Evolutionary conservation across 805 yeast species (phyloP).

Genomic region (Phaffomyces opuntiae): DNA sequence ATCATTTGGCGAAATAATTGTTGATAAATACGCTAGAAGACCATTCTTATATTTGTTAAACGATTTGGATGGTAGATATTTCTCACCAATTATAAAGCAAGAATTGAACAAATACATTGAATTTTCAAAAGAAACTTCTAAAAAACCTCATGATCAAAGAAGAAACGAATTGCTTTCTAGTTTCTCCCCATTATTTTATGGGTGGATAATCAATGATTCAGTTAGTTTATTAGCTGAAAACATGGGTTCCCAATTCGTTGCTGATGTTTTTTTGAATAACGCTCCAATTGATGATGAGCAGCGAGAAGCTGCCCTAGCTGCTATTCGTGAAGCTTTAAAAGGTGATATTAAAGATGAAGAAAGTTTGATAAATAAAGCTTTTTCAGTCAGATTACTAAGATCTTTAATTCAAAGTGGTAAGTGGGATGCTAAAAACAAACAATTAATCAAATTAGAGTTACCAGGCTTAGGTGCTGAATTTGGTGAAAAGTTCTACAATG

Average conservation of each 20-base stretch:
- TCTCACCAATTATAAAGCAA: conserved; percentile 61
- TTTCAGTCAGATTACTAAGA: conserved; percentile 66
- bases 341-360: conserved; percentile 60
- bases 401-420: conserved; percentile 79
- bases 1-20: conserved; percentile 45
- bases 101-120: conserved; percentile 55
- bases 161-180: conserved; percentile 58
- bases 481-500: conserved; percentile 46
- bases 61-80: conserved; percentile 77
- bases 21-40: conserved; percentile 77
- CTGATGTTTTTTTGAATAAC: conserved; percentile 63
- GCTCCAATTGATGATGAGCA: conserved; percentile 33
- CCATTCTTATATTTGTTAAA: conserved; percentile 77
- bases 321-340: conserved; percentile 49
- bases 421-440: conserved; percentile 62
- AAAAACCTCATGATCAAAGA: conserved; percentile 76
- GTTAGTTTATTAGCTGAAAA: conserved; percentile 53
- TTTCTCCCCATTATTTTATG: conserved; percentile 61
- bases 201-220: conserved; percentile 44
- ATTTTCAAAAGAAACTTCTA: conserved; percentile 63
- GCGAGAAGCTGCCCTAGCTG: conserved; percentile 44
- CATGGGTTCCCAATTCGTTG: conserved; percentile 76
- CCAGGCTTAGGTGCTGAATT: conserved; percentile 52
- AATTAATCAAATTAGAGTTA: conserved; percentile 35
- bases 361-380: conserved; percentile 66